Evolutionary conservation across 495 filamentous ascomycete genomes (phyloP), one percentile per base, ranked within the genome.

Genomic region (Aspergillus baeticus): DNA sequence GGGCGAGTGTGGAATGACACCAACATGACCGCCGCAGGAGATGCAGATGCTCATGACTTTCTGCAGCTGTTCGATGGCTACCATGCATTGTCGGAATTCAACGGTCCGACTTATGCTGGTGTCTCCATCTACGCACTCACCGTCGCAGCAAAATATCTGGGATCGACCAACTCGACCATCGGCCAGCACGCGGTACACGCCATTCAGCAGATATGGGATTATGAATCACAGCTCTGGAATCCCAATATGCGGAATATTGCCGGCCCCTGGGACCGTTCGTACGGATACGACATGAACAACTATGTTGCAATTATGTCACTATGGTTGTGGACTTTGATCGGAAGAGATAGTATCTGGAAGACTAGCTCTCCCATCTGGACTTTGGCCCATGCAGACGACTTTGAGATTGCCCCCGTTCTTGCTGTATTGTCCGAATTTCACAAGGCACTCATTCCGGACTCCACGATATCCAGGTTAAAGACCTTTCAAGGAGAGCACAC

Each of bases 241-340:
- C 63, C 74, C 1, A 56, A 71, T 18, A 34, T 77, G 48, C 64
- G 67, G 34, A 77, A 77, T 33, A 36, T 75, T 21, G 74, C 72
- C 23, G 74, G 74, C 3, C 74, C 74, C 0, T 77, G 74, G 74
- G 74, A 77, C 39, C 67, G 74, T 4, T 65, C 66, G 0, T 77
- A 77, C 52, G 74, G 74, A 0, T 75, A 69, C 52, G 67, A 77
- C 41, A 77, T 77, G 74, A 74, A 71, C 14, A 51, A 63, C 11
- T 77, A 77, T 57, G 62, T 70, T 0, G 68, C 62, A 41, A 65
- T 77, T 23, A 61, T 74, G 55, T 67, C 68, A 1, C 53, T 65
- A 14, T 65, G 69, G 33, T 61, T 77, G 15, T 77, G 74, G 74
- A 62, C 66, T 7, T 29, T 71, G 2, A 55, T 70, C 41, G 72